Conservation (phyloP, 2,329 filamentous ascomycete species). For the Ascosphaera pollenicola region DNA sequence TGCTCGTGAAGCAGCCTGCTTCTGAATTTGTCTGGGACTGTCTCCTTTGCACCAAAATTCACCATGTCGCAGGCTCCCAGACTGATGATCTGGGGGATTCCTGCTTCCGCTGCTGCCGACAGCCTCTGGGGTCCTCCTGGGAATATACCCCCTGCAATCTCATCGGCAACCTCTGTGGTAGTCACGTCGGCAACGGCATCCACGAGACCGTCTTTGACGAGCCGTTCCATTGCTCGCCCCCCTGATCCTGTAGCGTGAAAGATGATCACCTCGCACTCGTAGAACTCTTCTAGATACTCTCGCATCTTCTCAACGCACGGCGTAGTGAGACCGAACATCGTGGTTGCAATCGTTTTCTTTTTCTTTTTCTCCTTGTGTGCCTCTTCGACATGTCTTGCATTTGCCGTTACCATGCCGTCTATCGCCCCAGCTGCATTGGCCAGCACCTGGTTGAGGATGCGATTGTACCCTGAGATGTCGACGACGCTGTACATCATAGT, state of each 20-base stretch:
- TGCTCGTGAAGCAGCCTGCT: constrained; percentile 36
- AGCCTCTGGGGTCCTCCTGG: constrained; percentile 35
- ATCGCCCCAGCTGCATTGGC: constrained; percentile 41
- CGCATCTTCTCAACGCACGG: constrained; percentile 37
- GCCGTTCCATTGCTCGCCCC: constrained; percentile 44
- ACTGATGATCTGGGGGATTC: constrained; percentile 35
- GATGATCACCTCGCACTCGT: constrained; percentile 2
- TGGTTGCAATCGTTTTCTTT: constrained; percentile 42
- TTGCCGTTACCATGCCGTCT: constrained; percentile 32
- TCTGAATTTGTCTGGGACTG: constrained; percentile 32
- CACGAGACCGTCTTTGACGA: constrained; percentile 34
- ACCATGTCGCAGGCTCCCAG: constrained; percentile 37
- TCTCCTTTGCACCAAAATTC: constrained; percentile 37
- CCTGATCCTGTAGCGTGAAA: constrained; percentile 23
- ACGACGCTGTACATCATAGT: constrained; percentile 50
- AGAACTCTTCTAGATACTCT: constrained; percentile 16
- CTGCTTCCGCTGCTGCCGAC: constrained; percentile 31
- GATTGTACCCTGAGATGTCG: constrained; percentile 44
- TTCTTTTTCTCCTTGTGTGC: constrained; percentile 18
- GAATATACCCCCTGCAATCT: constrained; percentile 40
- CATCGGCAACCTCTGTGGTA: constrained; percentile 45
- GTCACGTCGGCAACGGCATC: constrained; percentile 50
- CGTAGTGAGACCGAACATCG: constrained; percentile 57
- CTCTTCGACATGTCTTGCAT: constrained; percentile 9
- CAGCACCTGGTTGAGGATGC: constrained; percentile 33